phyloP scores from a whole-genome alignment of 2,329 filamentous ascomycete species.

The Diaporthe sp. region DNA sequence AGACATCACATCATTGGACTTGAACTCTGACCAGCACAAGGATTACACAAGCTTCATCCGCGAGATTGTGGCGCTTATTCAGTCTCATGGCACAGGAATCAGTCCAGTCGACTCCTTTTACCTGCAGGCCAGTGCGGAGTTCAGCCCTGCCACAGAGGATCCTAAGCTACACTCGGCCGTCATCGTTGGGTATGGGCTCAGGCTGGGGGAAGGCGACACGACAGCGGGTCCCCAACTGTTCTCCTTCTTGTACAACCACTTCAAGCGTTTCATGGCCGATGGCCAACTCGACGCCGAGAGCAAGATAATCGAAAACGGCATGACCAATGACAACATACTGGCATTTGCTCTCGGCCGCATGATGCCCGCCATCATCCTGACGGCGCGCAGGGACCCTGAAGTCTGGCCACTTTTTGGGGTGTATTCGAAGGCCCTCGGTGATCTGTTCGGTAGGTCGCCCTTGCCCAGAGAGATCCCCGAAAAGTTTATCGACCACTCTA shows the following conservation, averaged over 20 bases:
- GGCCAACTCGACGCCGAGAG: constrained; percentile 63
- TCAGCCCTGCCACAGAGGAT: constrained; percentile 68
- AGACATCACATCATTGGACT: constrained; percentile 59
- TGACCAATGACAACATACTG: constrained; percentile 61
- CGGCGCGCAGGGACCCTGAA: constrained; percentile 51
- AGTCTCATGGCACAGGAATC: constrained; percentile 67
- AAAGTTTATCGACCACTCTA: constrained; percentile 51
- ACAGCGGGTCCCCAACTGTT: constrained; percentile 66
- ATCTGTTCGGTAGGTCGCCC: constrained; percentile 52
- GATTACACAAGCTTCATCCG: constrained; percentile 67
- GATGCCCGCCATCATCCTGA: constrained; percentile 66
- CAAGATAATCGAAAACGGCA: constrained; percentile 61
- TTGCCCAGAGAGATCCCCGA: constrained; percentile 56
- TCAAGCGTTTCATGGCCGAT: constrained; percentile 67
- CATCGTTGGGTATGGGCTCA: constrained; percentile 69
- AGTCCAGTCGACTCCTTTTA: constrained; percentile 69
- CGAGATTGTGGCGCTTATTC: constrained; percentile 66
- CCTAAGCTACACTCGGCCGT: constrained; percentile 69
- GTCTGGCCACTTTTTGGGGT: constrained; percentile 66
- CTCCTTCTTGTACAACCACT: constrained; percentile 70
- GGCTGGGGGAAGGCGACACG: constrained; percentile 65
- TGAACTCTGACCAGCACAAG: constrained; percentile 57
- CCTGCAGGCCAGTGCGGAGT: constrained; percentile 69
- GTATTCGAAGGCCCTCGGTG: constrained; percentile 61
- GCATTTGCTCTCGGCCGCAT: constrained; percentile 66